Percentiles rank a stretch among this genome's conserved stretches.
Evolutionary conservation across 2,329 filamentous ascomycete species (phyloP).

Genomic region (Aspergillus bombycis): DNA sequence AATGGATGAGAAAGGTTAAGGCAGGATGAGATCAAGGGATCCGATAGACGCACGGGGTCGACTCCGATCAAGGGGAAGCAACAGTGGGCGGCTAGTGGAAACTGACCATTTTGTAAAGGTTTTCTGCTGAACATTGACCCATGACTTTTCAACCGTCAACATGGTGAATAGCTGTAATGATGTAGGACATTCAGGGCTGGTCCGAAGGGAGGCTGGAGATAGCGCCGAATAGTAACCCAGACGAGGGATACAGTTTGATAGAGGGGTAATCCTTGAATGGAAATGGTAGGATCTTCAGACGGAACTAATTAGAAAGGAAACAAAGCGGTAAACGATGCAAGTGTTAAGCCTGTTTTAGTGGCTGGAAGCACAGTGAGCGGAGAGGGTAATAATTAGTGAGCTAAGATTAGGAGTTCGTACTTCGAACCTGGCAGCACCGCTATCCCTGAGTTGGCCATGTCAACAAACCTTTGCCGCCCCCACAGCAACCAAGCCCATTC

Average conservation of each 20-base stretch:
- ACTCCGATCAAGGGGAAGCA: slow-evolving; percentile 3
- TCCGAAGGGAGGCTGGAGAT: slow-evolving; percentile 3
- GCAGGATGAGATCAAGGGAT: background rate
- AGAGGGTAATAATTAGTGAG: slow-evolving; percentile 3
- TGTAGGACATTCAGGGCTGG: slow-evolving; percentile 36
- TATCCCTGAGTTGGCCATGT: slow-evolving; percentile 13
- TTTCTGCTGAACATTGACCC: slow-evolving; percentile 88
- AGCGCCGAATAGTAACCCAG: background rate
- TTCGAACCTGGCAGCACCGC: slow-evolving; percentile 5
- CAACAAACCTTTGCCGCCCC: slow-evolving; percentile 27
- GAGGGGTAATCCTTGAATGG: slow-evolving; percentile 16
- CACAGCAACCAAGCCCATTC: slow-evolving; percentile 25
- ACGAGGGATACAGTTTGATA: slow-evolving; percentile 11
- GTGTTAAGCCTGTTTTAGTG: background rate
- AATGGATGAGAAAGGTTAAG: background rate
- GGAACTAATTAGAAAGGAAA: slow-evolving; percentile 11
- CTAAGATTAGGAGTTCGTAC: slow-evolving; percentile 3
- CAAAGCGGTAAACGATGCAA: slow-evolving; percentile 3
- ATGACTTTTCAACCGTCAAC: slow-evolving; percentile 62
- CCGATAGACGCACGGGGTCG: background rate
- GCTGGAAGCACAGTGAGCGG: slow-evolving; percentile 3
- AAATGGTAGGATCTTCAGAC: slow-evolving; percentile 26
- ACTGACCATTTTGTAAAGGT: slow-evolving; percentile 95
- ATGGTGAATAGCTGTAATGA: slow-evolving; percentile 34
- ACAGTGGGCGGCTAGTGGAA: background rate